Evolutionary conservation across 2,329 filamentous ascomycete genomes (phyloP).

Genomic region (Xylariaceae sp.): DNA sequence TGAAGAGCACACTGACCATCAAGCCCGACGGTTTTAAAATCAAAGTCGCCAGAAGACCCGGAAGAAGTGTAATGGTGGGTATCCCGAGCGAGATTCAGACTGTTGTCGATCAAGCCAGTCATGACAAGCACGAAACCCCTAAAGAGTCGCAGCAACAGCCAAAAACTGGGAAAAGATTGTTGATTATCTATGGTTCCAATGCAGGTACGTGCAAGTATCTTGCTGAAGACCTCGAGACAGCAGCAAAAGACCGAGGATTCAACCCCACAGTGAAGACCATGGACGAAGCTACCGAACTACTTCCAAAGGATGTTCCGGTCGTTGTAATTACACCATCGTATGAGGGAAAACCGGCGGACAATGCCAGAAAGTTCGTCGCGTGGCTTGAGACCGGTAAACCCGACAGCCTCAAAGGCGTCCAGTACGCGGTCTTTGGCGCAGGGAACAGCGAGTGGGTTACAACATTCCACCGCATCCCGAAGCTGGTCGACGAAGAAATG

Average conservation of each 20-base stretch:
- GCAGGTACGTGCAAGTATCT: constrained; percentile 63
- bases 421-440: constrained; percentile 62
- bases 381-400: constrained; percentile 55
- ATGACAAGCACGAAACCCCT: constrained; percentile 7
- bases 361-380: constrained; percentile 59
- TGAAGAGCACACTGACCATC: constrained; percentile 64
- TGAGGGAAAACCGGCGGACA: constrained; percentile 63
- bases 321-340: constrained; percentile 62
- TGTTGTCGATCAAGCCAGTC: background rate
- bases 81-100: constrained; percentile 4
- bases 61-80: constrained; percentile 4
- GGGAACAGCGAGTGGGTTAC: constrained; percentile 58
- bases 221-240: constrained; percentile 55
- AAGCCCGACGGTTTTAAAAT: constrained; percentile 70
- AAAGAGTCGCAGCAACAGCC: background rate
- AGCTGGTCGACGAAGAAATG: constrained; percentile 61
- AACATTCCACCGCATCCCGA: constrained; percentile 73
- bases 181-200: constrained; percentile 62
- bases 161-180: constrained; percentile 51
- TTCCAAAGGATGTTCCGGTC: constrained; percentile 55
- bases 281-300: constrained; percentile 55
- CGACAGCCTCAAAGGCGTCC: constrained; percentile 49
- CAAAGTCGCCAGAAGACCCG: constrained; percentile 49
- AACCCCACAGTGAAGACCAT: constrained; percentile 51
- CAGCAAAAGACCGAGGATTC: constrained; percentile 52